A percentile compares a stretch with the other conserved stretches of the same genome.
Evolutionary conservation across 2,329 filamentous ascomycete genomes (phyloP).

Genomic region (Cordyceps cateniannulata): DNA sequence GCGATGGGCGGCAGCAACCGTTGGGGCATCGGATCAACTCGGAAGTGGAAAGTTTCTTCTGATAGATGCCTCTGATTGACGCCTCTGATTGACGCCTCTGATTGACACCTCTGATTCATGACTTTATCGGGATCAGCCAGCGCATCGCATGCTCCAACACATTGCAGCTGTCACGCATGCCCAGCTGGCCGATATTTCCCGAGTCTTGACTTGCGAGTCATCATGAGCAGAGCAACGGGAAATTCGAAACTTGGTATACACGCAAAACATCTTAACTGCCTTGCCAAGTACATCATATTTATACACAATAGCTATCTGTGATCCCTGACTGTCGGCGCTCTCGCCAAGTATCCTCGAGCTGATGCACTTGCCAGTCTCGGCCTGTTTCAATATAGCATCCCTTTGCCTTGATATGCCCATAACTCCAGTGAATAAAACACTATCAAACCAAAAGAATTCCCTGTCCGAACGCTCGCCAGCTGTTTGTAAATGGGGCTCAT

Average conservation of each 20-base stretch:
- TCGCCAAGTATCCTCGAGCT: background rate
- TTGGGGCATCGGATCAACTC: conserved; percentile 1
- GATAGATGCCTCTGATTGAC: background rate
- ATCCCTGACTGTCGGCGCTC: background rate
- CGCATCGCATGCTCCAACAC: background rate
- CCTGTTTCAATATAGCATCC: background rate
- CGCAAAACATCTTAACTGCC: background rate
- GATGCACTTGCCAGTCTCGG: background rate
- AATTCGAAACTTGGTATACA: background rate
- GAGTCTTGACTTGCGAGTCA: background rate
- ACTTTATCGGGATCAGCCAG: background rate
- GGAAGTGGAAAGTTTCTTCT: background rate
- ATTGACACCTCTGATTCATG: background rate
- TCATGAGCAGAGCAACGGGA: background rate
- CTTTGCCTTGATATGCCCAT: background rate
- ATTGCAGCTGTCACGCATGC: background rate
- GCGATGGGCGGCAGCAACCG: background rate
- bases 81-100: too few relatives aligned
- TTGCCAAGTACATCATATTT: background rate
- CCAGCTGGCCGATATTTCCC: background rate
- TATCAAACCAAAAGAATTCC: background rate
- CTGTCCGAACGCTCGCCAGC: background rate
- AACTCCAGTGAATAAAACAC: conserved; percentile 4
- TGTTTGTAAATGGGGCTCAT: background rate
- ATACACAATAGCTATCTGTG: conserved; percentile 1